phyloP scores from a whole-genome alignment of 2,329 filamentous ascomycete genomes.

The Periconia sp. region DNA sequence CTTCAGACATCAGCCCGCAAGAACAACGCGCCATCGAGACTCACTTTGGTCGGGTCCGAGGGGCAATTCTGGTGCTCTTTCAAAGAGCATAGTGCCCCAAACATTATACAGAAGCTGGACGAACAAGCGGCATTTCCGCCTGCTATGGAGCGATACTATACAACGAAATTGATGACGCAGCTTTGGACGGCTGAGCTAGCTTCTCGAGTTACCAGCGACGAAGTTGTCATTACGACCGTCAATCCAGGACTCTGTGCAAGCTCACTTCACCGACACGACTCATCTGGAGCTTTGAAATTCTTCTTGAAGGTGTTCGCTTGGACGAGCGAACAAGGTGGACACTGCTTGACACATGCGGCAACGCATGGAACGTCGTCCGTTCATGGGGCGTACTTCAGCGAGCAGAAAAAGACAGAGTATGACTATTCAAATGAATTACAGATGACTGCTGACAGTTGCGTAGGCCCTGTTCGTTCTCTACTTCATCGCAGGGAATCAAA shows the following conservation, averaged over 20 bases:
- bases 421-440: not conserved
- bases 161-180: slow-evolving; percentile 15
- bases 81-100: slow-evolving; percentile 7
- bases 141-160: slow-evolving; percentile 13
- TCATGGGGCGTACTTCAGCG: slow-evolving; percentile 17
- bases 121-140: slow-evolving; percentile 8
- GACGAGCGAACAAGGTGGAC: slow-evolving; percentile 10
- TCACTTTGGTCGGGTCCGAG: slow-evolving; percentile 50
- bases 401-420: slow-evolving; percentile 13
- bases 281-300: slow-evolving; percentile 3
- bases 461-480: slow-evolving; percentile 14
- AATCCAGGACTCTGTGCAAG: slow-evolving; percentile 19
- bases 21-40: slow-evolving; percentile 36
- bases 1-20: slow-evolving; percentile 40
- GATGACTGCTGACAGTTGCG: not conserved
- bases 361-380: slow-evolving; percentile 3
- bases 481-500: slow-evolving; percentile 32
- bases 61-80: slow-evolving; percentile 16
- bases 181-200: slow-evolving; percentile 14
- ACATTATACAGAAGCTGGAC: slow-evolving; percentile 13
- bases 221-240: slow-evolving; percentile 15
- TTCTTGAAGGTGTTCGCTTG: slow-evolving; percentile 9
- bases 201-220: not conserved
- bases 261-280: slow-evolving; percentile 11
- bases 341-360: slow-evolving; percentile 10